Conservation (phyloP, 2,329 filamentous ascomycete genomes). For the Byssothecium circinans region DNA sequence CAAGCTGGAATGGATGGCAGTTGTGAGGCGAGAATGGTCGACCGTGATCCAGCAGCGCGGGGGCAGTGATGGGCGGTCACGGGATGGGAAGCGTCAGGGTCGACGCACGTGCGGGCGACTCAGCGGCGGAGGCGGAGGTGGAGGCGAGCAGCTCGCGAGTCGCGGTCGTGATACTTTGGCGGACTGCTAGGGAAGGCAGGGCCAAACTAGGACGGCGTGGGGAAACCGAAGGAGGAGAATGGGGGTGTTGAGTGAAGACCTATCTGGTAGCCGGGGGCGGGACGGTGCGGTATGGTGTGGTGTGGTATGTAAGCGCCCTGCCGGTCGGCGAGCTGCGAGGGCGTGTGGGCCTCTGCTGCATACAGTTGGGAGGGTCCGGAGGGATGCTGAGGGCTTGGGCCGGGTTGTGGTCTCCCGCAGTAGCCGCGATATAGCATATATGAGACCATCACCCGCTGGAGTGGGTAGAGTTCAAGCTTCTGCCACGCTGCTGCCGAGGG, state of each 20-base stretch:
- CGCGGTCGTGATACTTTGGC: no score
- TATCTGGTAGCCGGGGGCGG: no score
- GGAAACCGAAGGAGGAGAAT: slow-evolving; percentile 5
- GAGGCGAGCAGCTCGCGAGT: no score
- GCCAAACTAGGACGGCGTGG: slow-evolving; percentile 8
- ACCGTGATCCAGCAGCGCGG: neutral
- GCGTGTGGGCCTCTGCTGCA: no score
- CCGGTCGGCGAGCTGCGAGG: no score
- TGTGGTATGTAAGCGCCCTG: slow-evolving; percentile 6
- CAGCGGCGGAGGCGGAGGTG: no score
- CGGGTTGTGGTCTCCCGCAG: slow-evolving; percentile 24
- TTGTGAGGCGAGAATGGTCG: neutral
- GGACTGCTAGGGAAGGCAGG: neutral
- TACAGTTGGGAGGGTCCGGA: slow-evolving; percentile 4
- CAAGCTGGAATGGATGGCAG: neutral
- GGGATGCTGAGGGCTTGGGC: slow-evolving; percentile 4
- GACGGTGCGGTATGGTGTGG: no score
- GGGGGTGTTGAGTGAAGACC: slow-evolving; percentile 2
- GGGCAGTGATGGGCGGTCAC: neutral
- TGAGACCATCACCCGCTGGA: slow-evolving; percentile 6
- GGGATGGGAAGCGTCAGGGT: no score
- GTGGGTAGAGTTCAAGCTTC: neutral
- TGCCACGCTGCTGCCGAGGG: neutral
- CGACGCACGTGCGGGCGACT: no score
- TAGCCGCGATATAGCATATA: slow-evolving; percentile 31